phyloP scores from a whole-genome alignment of 495 filamentous ascomycete genomes.

The Hyphodiscus hymeniophilus region DNA sequence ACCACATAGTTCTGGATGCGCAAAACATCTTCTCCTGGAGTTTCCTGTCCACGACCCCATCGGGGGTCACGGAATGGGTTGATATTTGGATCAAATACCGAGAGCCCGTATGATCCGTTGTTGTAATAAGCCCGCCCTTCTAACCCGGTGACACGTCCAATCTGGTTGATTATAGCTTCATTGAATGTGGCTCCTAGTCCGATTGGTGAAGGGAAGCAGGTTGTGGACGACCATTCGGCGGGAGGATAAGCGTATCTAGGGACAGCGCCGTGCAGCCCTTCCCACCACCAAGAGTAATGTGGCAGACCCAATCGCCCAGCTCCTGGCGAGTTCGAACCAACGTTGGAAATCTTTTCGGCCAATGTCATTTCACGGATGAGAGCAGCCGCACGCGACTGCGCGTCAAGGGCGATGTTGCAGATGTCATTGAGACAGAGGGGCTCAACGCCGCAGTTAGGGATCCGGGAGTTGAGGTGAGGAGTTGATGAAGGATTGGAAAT shows the following conservation, averaged over 20 bases:
- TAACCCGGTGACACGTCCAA: conserved; percentile 19
- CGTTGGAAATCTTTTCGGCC: background rate
- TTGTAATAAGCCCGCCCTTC: conserved; percentile 60
- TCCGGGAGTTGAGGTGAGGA: background rate
- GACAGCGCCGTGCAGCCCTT: conserved; percentile 37
- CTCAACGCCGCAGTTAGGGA: background rate
- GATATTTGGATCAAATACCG: conserved; percentile 59
- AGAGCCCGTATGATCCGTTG: conserved; percentile 44
- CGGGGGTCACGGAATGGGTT: conserved; percentile 44
- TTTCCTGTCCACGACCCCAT: conserved; percentile 34
- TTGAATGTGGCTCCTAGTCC: conserved; percentile 36
- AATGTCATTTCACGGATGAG: background rate
- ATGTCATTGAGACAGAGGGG: background rate
- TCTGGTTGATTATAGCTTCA: conserved; percentile 33
- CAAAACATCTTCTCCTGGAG: conserved; percentile 40
- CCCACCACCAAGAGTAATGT: conserved; percentile 43
- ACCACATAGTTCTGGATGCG: conserved; percentile 47
- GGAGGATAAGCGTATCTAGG: conserved; percentile 28
- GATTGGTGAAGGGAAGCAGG: conserved; percentile 40
- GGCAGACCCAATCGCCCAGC: conserved; percentile 31
- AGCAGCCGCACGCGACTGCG: background rate
- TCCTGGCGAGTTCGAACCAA: conserved; percentile 25
- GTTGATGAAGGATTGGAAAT: background rate
- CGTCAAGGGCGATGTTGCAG: background rate
- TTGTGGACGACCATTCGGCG: conserved; percentile 21